Evolutionary conservation across 1,284 basidiomycete species (phyloP), one percentile per base, ranked within the genome.

Genomic region (Rhizoctonia solani): DNA sequence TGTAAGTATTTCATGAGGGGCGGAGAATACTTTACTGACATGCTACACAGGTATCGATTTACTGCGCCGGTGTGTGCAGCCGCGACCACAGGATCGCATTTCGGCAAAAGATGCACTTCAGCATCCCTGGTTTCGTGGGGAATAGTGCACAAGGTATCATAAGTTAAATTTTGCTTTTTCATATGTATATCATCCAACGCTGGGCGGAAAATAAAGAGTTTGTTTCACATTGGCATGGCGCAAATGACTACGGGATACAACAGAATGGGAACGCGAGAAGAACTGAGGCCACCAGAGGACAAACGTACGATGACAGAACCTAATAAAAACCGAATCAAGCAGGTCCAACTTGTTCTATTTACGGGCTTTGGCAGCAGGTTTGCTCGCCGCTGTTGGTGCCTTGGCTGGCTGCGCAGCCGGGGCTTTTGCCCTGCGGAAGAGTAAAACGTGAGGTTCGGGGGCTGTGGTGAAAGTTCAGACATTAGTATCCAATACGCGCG

Each of bases 371-470:
- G 63, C 52, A 4, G 63, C 42, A 14, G 52, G 34, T 6, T 50
- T 34, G 8, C 39, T n/a, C 4, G 56, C 56, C 19, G 42, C 29
- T 4, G 47, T 23, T 19, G 58, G 46, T 19, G 32, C 46, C 3
- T 29, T 30, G 16, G 50, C 50, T 23, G 61, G 56, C 23, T 44
- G 42, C 25, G 55, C 41, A 14, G 25, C 25, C 3, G 58, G 63
- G 16, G 50, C 49, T 46, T 69, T 69, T 19, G 53, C 58, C 21
- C 90, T 86, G 71, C 90, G 84, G 76, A 92, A 92, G 61, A 92
- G 85, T 6, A 93, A 81, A 53, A 92, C 89, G 74, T 93, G 91
- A 5, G 92, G 92, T 76, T 94, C 92, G 16, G 92, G 92, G 50
- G 90, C 92, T 93, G 71, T 16, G 21, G 8, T n/a, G 21, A 6